These are phyloP conservation scores for Clohesyomyces aquaticus DNA, from an alignment of 495 filamentous ascomycete species.

Conservation along the genomic window DNA sequence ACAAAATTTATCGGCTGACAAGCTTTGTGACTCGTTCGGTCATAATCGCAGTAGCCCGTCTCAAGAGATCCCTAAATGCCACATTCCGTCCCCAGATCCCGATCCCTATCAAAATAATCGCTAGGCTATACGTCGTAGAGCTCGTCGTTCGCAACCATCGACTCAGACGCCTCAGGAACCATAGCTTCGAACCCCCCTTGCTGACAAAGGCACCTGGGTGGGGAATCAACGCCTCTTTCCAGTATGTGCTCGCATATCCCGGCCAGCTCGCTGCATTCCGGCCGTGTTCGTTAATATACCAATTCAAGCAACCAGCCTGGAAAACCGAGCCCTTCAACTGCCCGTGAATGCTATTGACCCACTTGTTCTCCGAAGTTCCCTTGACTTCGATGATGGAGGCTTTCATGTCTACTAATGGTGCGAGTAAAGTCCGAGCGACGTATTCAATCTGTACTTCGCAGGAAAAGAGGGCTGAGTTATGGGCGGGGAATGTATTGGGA, in stretches of 20 bases:
- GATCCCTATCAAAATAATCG: too few species aligned
- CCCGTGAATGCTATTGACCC: conserved; percentile 30
- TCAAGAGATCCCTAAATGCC: too few species aligned
- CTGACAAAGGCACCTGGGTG: too few species aligned
- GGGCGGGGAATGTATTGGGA: conserved; percentile 52
- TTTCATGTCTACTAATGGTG: conserved; percentile 47
- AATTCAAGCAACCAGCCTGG: conserved; percentile 46
- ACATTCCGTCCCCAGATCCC: too few species aligned
- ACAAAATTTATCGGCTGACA: too few species aligned
- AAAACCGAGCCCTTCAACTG: conserved; percentile 44
- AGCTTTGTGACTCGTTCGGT: too few species aligned
- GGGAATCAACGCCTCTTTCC: conserved; percentile 11
- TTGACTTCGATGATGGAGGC: conserved; percentile 47
- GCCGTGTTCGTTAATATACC: conserved; percentile 45
- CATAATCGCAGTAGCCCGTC: too few species aligned
- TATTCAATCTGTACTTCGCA: conserved; percentile 50
- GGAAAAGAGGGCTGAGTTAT: conserved; percentile 50
- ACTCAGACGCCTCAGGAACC: too few species aligned
- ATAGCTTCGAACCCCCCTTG: too few species aligned
- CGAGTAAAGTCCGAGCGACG: conserved; percentile 36
- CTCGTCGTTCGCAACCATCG: too few species aligned
- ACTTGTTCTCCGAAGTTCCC: conserved; percentile 42
- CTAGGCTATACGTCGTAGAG: too few species aligned
- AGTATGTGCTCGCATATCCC: conserved; percentile 16
- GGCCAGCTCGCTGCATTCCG: conserved; percentile 22